phyloP scores from a whole-genome alignment of 2,329 filamentous ascomycete species.

The Gremmenia infestans region DNA sequence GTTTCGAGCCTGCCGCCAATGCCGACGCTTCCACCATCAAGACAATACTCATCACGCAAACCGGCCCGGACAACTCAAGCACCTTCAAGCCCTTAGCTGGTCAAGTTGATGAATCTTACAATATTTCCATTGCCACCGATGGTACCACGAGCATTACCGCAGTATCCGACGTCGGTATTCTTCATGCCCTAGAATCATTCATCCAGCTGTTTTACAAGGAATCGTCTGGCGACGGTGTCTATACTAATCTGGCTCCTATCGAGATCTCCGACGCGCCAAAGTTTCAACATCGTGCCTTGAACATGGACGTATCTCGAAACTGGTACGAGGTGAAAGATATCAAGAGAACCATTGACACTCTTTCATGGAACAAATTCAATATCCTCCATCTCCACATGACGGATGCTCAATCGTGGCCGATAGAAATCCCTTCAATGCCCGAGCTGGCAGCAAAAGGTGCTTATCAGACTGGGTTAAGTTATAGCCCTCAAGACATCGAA shows the following conservation, averaged over 20 bases:
- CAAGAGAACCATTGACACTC: conserved; percentile 68
- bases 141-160: conserved; percentile 61
- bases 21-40: conserved; percentile 47
- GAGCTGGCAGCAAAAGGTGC: conserved; percentile 68
- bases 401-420: conserved; percentile 80
- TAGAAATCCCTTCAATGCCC: conserved; percentile 72
- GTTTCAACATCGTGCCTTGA: conserved; percentile 72
- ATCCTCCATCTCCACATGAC: conserved; percentile 75
- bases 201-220: conserved; percentile 75
- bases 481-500: conserved; percentile 59
- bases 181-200: conserved; percentile 72
- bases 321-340: conserved; percentile 53
- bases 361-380: conserved; percentile 79
- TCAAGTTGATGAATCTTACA: conserved; percentile 72
- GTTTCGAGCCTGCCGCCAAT: conserved; percentile 56
- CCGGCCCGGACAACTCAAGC: conserved; percentile 44
- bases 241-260: conserved; percentile 68
- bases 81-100: conserved; percentile 58
- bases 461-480: conserved; percentile 62
- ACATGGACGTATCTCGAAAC: conserved; percentile 72
- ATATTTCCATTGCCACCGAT: conserved; percentile 51
- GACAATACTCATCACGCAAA: conserved; percentile 59
- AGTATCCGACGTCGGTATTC: conserved; percentile 61
- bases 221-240: conserved; percentile 52
- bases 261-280: conserved; percentile 66